Evolutionary conservation across 2,329 filamentous ascomycete species (phyloP), one percentile per base, ranked within the genome.

Genomic region (Cercospora sp.): DNA sequence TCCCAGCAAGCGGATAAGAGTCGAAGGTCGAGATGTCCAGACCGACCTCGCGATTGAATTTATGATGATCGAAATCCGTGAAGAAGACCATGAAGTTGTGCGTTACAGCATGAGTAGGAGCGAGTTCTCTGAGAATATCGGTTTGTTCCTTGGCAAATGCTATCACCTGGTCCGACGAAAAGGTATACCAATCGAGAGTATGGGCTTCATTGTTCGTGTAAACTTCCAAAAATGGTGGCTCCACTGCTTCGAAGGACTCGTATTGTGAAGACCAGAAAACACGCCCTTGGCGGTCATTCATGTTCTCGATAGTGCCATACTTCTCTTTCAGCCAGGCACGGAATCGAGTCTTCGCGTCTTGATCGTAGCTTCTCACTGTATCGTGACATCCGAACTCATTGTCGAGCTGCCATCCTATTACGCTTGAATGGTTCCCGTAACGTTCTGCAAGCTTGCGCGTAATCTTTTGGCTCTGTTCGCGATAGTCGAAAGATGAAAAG

Each of bases 311-410:
- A 9, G 71, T 73, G 1, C 30, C 62, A 37, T 74, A 74, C n/a
- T 72, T 74, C n/a, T 70, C 32, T 55, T 71, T n/a, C 4, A 74
- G 57, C 73, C 73, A 74, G 2, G 65, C 64, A 30, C 71, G 63
- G 61, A 73, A 74, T n/a, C 73, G 68, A 7, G 34, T 70, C 13
- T 70, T 70, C n/a, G 73, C 73, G 28, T 74, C 69, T 9, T 71
- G 66, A 32, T 74, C 73, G 53, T 74, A 74, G 53, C 70, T 70
- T 7, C 72, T 66, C 0, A 74, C 73, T 2, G 73, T 74, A 45
- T 73, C 72, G 55, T 74, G 73, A 28, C 73, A 74, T 37, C 73
- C 73, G 58, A 74, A 74, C 55, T 74, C 73, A 24, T 74, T 74
- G 61, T 74, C 73, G 3, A 74, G 64, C 51, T 73, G 73, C 73